These are phyloP conservation scores for Backusella sp. DNA, from an alignment of 192 early-diverging fungal genomes.

Conservation along the genomic window DNA sequence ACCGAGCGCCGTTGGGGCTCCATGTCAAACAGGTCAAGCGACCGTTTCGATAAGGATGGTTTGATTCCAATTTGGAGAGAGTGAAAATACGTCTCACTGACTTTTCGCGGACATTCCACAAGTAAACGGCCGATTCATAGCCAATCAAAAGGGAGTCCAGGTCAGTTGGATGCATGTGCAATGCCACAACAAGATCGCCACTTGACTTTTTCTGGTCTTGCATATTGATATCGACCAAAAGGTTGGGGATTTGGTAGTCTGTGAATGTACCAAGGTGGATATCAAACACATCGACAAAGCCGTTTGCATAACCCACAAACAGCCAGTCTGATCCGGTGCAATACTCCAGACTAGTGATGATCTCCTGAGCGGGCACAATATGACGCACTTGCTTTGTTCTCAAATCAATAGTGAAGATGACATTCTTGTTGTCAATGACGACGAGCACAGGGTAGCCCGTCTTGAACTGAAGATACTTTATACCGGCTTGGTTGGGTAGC, in stretches of 20 bases:
- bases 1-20: constrained; percentile 46
- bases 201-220: constrained; percentile 12
- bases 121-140: constrained; percentile 43
- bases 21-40: constrained; percentile 44
- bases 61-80: constrained; percentile 11
- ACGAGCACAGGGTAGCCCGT: constrained; percentile 48
- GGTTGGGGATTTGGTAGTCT: constrained; percentile 42
- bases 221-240: constrained; percentile 6
- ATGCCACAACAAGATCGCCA: constrained; percentile 36
- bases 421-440: constrained; percentile 44
- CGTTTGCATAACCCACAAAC: constrained; percentile 49
- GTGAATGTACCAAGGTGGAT: constrained; percentile 37
- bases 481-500: constrained; percentile 33
- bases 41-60: constrained; percentile 16
- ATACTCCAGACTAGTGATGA: constrained; percentile 47
- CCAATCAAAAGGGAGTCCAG: constrained; percentile 52
- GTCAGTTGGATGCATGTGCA: constrained; percentile 53
- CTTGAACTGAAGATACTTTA: constrained; percentile 54
- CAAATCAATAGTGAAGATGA: constrained; percentile 51
- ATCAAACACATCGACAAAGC: constrained; percentile 49
- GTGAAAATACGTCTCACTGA: constrained; percentile 31
- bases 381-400: constrained; percentile 32
- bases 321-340: constrained; percentile 51
- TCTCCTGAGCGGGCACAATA: constrained; percentile 35
- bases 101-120: constrained; percentile 53